Conservation (phyloP, 2,329 filamentous ascomycete genomes). For the Nannizziopsis arthrosporioides region DNA sequence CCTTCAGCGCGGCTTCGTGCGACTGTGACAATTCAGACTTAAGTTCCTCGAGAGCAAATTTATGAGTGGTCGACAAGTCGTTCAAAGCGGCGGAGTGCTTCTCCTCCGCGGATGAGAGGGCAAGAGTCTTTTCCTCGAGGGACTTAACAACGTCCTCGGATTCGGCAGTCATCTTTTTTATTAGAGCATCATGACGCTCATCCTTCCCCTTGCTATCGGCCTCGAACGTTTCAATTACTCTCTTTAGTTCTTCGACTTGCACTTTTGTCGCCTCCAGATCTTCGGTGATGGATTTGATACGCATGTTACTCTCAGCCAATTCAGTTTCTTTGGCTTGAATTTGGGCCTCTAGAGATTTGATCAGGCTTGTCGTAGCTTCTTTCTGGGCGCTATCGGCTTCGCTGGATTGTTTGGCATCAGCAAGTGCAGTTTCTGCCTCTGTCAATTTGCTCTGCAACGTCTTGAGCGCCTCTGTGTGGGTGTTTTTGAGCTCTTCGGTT, state of each 20-base stretch:
- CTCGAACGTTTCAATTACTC: slow-evolving; percentile 28
- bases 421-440: slow-evolving; percentile 15
- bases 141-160: slow-evolving; percentile 25
- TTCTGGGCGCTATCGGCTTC: slow-evolving; percentile 13
- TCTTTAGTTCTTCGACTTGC: slow-evolving; percentile 29
- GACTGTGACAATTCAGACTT: slow-evolving; percentile 19
- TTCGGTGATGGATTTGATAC: slow-evolving; percentile 12
- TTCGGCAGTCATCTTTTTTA: slow-evolving; percentile 27
- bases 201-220: slow-evolving; percentile 30
- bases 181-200: slow-evolving; percentile 24
- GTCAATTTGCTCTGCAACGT: slow-evolving; percentile 18
- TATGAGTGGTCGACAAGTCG: slow-evolving; percentile 26
- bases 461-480: slow-evolving; percentile 13
- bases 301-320: slow-evolving; percentile 11
- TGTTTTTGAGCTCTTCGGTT: slow-evolving; percentile 8
- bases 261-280: slow-evolving; percentile 16
- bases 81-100: slow-evolving; percentile 27
- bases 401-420: slow-evolving; percentile 14
- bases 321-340: slow-evolving; percentile 15
- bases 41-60: slow-evolving; percentile 25
- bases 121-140: slow-evolving; percentile 26
- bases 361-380: slow-evolving; percentile 13
- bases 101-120: slow-evolving; percentile 23
- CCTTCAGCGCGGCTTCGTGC: slow-evolving; percentile 13
- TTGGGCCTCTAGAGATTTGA: slow-evolving; percentile 15